Conservation (phyloP, 163 green algal species). For the Scenedesmus sp. region DNA sequence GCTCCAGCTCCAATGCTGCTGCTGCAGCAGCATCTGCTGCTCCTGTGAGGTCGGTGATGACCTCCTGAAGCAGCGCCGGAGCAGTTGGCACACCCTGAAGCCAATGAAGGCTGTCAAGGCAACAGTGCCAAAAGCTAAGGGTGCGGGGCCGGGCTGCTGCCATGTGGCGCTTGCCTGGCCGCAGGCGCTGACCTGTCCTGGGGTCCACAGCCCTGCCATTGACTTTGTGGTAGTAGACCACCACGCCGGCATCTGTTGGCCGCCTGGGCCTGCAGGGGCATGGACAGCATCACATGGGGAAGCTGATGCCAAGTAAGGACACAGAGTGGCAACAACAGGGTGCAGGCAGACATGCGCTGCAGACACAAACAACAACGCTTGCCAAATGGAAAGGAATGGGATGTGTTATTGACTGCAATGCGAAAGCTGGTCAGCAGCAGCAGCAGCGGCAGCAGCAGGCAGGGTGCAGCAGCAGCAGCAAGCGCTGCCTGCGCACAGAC, state of each 20-base stretch:
- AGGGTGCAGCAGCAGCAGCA: neutral
- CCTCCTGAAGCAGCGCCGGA: constrained; percentile 17
- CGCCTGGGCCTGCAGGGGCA: constrained; percentile 14
- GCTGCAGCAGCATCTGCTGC: constrained; percentile 7
- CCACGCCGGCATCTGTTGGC: neutral
- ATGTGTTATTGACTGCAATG: neutral
- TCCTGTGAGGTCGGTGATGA: neutral
- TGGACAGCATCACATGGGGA: neutral
- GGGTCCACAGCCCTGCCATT: constrained; percentile 36
- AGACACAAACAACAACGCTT: no score
- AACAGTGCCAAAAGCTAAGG: constrained; percentile 35
- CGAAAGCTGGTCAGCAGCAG: neutral
- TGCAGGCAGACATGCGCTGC: neutral
- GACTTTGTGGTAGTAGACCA: constrained; percentile 47
- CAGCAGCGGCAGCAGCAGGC: constrained; percentile 6
- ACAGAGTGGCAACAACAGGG: neutral
- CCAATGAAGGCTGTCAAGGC: constrained; percentile 48
- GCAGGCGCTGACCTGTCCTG: constrained; percentile 15
- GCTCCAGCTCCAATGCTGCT: constrained; percentile 29
- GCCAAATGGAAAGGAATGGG: no score
- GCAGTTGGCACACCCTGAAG: constrained; percentile 46
- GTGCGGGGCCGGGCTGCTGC: constrained; percentile 29
- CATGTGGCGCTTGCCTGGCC: neutral
- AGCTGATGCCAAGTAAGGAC: neutral
- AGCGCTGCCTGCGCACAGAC: neutral